Evolutionary conservation across 2,329 filamentous ascomycete species (phyloP).

Genomic region (Hypoxylon sp.): DNA sequence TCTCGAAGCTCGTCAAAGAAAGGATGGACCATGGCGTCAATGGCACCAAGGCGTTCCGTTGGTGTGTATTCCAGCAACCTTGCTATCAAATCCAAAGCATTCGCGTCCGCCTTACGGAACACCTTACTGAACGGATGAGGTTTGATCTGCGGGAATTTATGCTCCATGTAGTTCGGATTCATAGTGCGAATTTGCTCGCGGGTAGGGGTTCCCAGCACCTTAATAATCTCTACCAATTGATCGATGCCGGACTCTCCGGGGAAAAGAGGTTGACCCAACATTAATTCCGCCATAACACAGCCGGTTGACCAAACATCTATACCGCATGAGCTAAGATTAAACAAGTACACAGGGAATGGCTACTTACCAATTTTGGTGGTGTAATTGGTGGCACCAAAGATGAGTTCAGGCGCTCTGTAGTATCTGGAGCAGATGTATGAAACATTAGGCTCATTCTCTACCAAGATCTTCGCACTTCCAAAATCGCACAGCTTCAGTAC

Average conservation of each 20-base stretch:
- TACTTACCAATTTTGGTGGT: conserved; percentile 97
- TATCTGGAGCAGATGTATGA: conserved; percentile 99
- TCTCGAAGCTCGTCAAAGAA: conserved; percentile 98
- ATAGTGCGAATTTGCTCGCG: conserved; percentile 99
- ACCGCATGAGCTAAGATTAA: conserved; percentile 21
- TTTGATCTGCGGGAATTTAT: conserved; percentile 99
- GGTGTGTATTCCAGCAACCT: conserved; percentile 96
- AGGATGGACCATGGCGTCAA: conserved; percentile 97
- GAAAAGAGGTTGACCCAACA: conserved; percentile 98
- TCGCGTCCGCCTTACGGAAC: conserved; percentile 94
- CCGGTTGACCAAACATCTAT: conserved; percentile 99
- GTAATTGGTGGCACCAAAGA: conserved; percentile 99
- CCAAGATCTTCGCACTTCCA: conserved; percentile 97
- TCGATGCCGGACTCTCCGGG: conserved; percentile 99
- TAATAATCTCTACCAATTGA: conserved; percentile 99
- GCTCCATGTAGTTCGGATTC: conserved; percentile 99
- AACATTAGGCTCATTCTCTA: conserved; percentile 98
- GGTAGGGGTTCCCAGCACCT: conserved; percentile 96
- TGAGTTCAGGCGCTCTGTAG: conserved; percentile 97
- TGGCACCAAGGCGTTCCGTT: conserved; percentile 91
- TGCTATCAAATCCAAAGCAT: conserved; percentile 95
- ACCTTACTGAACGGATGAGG: conserved; percentile 99
- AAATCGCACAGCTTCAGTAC: conserved; percentile 99
- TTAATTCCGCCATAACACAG: conserved; percentile 99
- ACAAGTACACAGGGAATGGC: conserved; percentile 37